phyloP scores from a whole-genome alignment of 345 rosid genomes.

The sweet orange (Citrus sinensis) region DVS_A1.0 CM039166.1:1084501-1085000 shows the following conservation, averaged over 20 bases:
- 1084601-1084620: slow-evolving; percentile 15
- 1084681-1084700: not conserved
- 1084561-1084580: slow-evolving; percentile 8
- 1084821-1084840: not conserved
- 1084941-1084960: not conserved
- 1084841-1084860: not conserved
- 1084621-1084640: slow-evolving; percentile 38
- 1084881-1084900: not conserved
- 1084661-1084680: not conserved
- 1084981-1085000: not conserved
- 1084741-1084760: slow-evolving; percentile 19
- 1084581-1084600: slow-evolving; percentile 13
- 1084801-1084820: slow-evolving; percentile 11
- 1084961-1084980: not conserved
- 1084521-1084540: not conserved
- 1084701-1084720: slow-evolving; percentile 23
- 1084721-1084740: slow-evolving; percentile 35
- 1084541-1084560: not conserved
- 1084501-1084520: not conserved
- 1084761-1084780: slow-evolving; percentile 6
- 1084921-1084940: not conserved
- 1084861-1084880: not conserved
- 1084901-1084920: not conserved
- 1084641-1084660: slow-evolving; percentile 12
- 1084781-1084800: slow-evolving; percentile 31